Conservation (phyloP, 805 yeast species). For the Pichia cabralensis region DNA sequence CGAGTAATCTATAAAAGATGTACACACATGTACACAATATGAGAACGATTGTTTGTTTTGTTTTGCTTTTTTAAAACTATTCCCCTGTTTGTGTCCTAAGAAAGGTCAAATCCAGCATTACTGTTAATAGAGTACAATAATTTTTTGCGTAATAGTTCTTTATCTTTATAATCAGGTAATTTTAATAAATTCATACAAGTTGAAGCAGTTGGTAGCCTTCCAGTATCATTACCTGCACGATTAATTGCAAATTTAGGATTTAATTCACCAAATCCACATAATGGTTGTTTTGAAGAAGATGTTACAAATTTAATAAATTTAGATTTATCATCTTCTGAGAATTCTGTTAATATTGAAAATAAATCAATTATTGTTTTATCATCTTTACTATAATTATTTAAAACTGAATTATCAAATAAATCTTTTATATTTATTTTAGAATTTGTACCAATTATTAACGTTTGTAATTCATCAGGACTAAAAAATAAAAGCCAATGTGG, state of each 20-base stretch:
- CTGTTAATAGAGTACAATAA: slow-evolving; percentile 69
- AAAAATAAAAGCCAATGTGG: slow-evolving; percentile 78
- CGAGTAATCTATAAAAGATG: no score
- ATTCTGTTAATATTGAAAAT: slow-evolving; percentile 70
- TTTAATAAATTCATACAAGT: slow-evolving; percentile 87
- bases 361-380: slow-evolving; percentile 55
- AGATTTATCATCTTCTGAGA: slow-evolving; percentile 50
- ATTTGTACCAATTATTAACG: slow-evolving; percentile 73
- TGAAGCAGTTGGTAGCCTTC: slow-evolving; percentile 79
- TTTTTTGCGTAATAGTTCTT: slow-evolving; percentile 46
- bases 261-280: slow-evolving; percentile 70
- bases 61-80: no score
- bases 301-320: slow-evolving; percentile 81
- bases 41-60: no score
- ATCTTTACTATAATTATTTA: slow-evolving; percentile 38
- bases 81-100: slow-evolving; percentile 29
- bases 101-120: slow-evolving; percentile 81
- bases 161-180: slow-evolving; percentile 71
- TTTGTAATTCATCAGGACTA: slow-evolving; percentile 73
- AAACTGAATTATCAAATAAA: slow-evolving; percentile 48
- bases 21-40: no score
- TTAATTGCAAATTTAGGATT: slow-evolving; percentile 75
- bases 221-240: slow-evolving; percentile 44
- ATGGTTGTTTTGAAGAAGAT: slow-evolving; percentile 84
- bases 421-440: slow-evolving; percentile 63